phyloP scores from a whole-genome alignment of 2,329 filamentous ascomycete species.

The Raffaelea ambrosiae region DNA sequence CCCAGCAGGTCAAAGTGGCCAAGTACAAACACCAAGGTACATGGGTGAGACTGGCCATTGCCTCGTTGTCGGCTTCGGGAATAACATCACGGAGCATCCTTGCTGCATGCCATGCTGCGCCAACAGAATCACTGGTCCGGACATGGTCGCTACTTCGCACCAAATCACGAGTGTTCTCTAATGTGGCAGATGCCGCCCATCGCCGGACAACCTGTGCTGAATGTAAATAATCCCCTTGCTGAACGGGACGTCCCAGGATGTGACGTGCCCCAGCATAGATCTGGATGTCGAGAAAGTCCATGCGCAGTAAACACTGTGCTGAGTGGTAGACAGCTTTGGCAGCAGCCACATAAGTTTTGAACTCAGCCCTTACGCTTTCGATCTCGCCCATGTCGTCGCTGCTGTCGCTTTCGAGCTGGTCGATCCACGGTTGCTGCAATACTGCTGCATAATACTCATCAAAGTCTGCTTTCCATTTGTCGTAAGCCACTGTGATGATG shows the following conservation, averaged over 20 bases:
- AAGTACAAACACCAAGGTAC: conserved; percentile 13
- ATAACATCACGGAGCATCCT: conserved; percentile 8
- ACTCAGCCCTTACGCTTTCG: background rate
- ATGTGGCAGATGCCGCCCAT: conserved; percentile 5
- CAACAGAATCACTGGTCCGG: background rate
- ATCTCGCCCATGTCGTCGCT: background rate
- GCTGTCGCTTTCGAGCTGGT: background rate
- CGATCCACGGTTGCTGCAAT: background rate
- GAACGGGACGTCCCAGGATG: conserved; percentile 12
- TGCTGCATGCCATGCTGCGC: conserved; percentile 10
- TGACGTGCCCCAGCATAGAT: conserved; percentile 13
- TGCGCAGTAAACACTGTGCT: conserved; percentile 6
- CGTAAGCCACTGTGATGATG: conserved; percentile 5
- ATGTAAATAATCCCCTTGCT: conserved; percentile 10
- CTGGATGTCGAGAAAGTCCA: conserved; percentile 13
- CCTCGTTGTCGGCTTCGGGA: conserved; percentile 5
- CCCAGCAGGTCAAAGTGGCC: conserved; percentile 12
- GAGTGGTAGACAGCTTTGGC: conserved; percentile 11
- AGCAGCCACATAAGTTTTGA: conserved; percentile 4
- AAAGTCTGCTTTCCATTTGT: conserved; percentile 10
- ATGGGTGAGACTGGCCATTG: conserved; percentile 11
- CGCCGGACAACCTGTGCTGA: conserved; percentile 10
- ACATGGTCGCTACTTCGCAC: background rate
- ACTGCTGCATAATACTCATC: conserved; percentile 4
- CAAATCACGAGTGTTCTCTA: background rate